Base-by-base conservation (phyloP, 306 rosid species). In the Vicia faba region DNA sequence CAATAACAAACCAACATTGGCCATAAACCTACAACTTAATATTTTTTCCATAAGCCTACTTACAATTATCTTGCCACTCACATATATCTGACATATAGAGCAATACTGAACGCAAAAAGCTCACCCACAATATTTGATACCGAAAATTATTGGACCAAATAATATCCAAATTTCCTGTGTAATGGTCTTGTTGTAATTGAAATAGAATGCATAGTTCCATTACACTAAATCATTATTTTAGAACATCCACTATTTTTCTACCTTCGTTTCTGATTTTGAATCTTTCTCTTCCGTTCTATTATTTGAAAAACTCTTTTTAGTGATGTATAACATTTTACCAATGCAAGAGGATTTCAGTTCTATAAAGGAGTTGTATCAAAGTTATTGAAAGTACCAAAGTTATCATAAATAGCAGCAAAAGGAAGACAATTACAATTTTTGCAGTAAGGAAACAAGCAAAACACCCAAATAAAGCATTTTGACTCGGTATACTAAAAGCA, bases 181-280 rank as follows among this genome's bases (percentile, higher is more conserved):
- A 57, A 55, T 11, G 3, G 69, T 3, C 36, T 66, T 11, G 15
- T 49, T 28, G 59, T 28, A 35, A 62, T 46, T 64, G 55, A 59
- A 74, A 53, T 5, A 28, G 43, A 25, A 59, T 13, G 44, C 51
- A 36, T 28, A 56, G n/a, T 46, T 9, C 16, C 46, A 16, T 54
- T 11, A 59, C 15, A 60, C 50, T 38, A n/a, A 2, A 46, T 26
- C 36, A 26, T 12, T 7, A 25, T 8, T 59, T 58, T 48, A 33
- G 12, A 49, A 5, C 14, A 64, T 54, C 53, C 8, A 59, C 70
- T 16, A 44, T 19, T 39, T 48, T 49, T 54, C 50, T 48, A 38
- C 54, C 26, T 60, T 50, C 48, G 59, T 53, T 60, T 69, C 53
- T 61, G 46, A 64, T 49, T 69, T 61, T 51, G 61, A 51, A 63